phyloP scores from a whole-genome alignment of 805 yeast genomes.

The Teunomyces tritomae region DNA sequence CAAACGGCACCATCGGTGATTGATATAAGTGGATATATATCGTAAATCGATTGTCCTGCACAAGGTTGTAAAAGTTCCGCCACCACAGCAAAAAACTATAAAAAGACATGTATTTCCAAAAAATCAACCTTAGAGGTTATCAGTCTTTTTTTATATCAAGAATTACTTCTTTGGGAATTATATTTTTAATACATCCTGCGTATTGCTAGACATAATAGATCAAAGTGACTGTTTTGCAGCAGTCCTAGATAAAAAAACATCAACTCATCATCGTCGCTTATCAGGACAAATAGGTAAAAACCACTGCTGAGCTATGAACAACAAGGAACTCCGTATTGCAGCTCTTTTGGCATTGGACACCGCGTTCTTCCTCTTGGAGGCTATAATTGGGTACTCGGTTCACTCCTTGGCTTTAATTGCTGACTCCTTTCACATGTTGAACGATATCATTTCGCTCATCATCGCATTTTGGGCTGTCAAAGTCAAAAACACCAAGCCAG shows the following conservation, averaged over 20 bases:
- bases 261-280: too few species aligned
- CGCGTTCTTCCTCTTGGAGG: constrained; percentile 79
- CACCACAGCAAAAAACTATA: background rate
- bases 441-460: constrained; percentile 83
- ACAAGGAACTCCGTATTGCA: constrained; percentile 70
- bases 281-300: too few species aligned
- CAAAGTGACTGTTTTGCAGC: background rate
- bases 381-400: constrained; percentile 83
- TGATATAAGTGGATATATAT: background rate
- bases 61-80: background rate
- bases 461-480: constrained; percentile 97
- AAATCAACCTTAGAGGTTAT: constrained; percentile 2
- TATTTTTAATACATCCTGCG: background rate
- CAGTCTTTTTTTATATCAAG: background rate
- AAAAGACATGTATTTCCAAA: background rate
- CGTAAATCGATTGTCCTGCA: background rate
- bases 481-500: constrained; percentile 76
- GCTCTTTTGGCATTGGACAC: constrained; percentile 75
- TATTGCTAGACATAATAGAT: background rate
- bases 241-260: background rate
- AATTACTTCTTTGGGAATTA: background rate
- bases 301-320: constrained; percentile 20
- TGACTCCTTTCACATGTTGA: constrained; percentile 96
- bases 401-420: constrained; percentile 94
- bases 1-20: background rate